Evolutionary conservation across 208 protist genomes (phyloP), one percentile per base, ranked within the genome.

Genomic region (Crithidia fasciculata): DNA sequence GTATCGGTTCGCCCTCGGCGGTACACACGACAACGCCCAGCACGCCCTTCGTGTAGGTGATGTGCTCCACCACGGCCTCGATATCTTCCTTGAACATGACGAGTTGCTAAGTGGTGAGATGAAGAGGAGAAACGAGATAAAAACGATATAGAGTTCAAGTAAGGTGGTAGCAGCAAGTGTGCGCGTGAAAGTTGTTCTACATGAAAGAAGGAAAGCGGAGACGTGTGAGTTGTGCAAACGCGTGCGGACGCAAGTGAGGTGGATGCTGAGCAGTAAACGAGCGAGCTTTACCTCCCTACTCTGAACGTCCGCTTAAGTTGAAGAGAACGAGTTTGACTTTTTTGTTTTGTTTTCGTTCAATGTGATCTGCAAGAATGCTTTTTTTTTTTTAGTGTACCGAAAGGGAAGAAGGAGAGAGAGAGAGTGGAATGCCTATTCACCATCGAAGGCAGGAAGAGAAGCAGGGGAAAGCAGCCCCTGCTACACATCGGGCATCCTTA

Each of bases 21-120:
- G 79, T 92, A 76, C 92, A 96, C 44, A 96, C 82, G 50, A 96
- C 85, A 15, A 83, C 86, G n/a, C 89, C 92, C 0, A 90, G 10
- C 6, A 96, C 92, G 10, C 92, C 92, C 57, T 92, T 92, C 19
- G 89, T 95, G 81, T 95, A 95, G 43, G 92, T 95, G 64, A 96
- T 72, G 78, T 88, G 84, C 70, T 96, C 92, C n/a, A 96, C 57
- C 9, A 95, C 81, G 28, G 79, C 80, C 55, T 96, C 92, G 16
- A 95, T 85, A 12, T 79, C 41, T 59, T 92, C 89, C 4, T 74
- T 65, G 4, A 85, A 71, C 80, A 90, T 90, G 56, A 37, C 12
- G 9, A 28, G 15, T 12, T 43, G 37, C 37, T 16, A 16, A n/a
- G 13, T 53, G 6, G 15, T 28, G 28, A 28, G 28, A 28, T 28